A percentile compares a stretch with the other conserved stretches of the same genome.
Conservation (phyloP, 2,329 filamentous ascomycete species). For the Diaporthe humulicola region DNA sequence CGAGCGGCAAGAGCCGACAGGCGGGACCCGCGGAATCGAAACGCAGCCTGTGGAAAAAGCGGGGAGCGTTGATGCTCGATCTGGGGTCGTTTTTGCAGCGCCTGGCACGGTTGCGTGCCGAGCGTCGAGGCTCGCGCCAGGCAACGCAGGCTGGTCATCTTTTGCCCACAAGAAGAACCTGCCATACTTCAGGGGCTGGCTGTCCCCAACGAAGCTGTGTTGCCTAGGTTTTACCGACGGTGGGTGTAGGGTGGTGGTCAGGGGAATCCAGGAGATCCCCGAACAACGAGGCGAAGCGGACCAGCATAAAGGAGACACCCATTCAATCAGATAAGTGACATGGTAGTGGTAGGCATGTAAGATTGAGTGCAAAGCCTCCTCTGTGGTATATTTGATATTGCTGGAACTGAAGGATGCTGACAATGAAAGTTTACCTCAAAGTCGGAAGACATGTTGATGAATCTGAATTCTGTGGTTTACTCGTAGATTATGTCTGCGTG, state of each 20-base stretch:
- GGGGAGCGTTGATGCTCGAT: background rate
- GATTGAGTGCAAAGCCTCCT: background rate
- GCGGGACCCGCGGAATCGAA: conserved; percentile 16
- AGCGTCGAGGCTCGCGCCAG: background rate
- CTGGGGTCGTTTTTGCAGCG: background rate
- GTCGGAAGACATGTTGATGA: background rate
- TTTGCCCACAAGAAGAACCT: background rate
- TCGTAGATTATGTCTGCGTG: background rate
- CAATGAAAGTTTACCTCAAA: background rate
- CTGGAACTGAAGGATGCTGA: background rate
- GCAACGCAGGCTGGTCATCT: background rate
- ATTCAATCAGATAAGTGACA: background rate
- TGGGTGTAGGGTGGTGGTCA: background rate
- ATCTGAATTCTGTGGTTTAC: background rate
- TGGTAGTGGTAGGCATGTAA: background rate
- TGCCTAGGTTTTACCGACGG: background rate
- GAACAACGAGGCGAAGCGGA: background rate
- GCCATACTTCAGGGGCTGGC: background rate
- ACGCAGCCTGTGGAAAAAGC: background rate
- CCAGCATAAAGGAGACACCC: background rate
- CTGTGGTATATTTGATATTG: background rate
- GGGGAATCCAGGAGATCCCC: background rate
- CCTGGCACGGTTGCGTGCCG: conserved; percentile 2
- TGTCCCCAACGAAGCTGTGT: background rate
- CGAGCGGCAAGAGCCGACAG: conserved; percentile 13